phyloP scores from a whole-genome alignment of 768 basidiomycete species.

The Suillus plorans region DNA sequence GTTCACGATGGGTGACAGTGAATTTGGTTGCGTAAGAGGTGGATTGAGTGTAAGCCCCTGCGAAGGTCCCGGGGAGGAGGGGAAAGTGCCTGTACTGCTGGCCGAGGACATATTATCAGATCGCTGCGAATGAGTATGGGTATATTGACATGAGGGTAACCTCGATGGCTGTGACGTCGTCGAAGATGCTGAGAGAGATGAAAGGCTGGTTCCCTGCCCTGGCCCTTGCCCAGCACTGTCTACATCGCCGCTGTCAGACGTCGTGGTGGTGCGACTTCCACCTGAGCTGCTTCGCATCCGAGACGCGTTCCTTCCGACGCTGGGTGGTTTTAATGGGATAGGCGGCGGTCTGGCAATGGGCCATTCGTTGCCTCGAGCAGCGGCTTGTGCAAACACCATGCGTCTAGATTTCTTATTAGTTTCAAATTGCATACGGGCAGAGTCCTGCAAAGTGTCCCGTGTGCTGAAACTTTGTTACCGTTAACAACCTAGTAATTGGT shows the following conservation, averaged over 20 bases:
- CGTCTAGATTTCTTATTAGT: slow-evolving; percentile 75
- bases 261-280: slow-evolving; percentile 72
- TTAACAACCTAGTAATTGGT: slow-evolving; percentile 5
- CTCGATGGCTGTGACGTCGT: slow-evolving; percentile 56
- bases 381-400: slow-evolving; percentile 71
- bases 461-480: slow-evolving; percentile 58
- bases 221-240: slow-evolving; percentile 44
- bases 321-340: slow-evolving; percentile 45
- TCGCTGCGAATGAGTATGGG: slow-evolving; percentile 45
- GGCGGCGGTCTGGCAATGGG: slow-evolving; percentile 45
- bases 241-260: slow-evolving; percentile 71
- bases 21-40: slow-evolving; percentile 38
- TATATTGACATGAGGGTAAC: slow-evolving; percentile 30
- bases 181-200: slow-evolving; percentile 59
- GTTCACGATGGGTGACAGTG: slow-evolving; percentile 74
- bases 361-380: slow-evolving; percentile 63
- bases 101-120: slow-evolving; percentile 28
- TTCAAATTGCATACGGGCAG: slow-evolving; percentile 77
- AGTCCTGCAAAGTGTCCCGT: slow-evolving; percentile 75
- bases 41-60: slow-evolving; percentile 37
- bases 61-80: slow-evolving; percentile 29
- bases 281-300: slow-evolving; percentile 82
- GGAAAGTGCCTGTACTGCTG: slow-evolving; percentile 39
- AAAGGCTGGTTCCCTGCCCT: slow-evolving; percentile 43
- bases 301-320: slow-evolving; percentile 35